Evolutionary conservation across 108 stramenopile species (phyloP), one percentile per base, ranked within the genome.

Genomic region (Skeletonema menzelii): DNA sequence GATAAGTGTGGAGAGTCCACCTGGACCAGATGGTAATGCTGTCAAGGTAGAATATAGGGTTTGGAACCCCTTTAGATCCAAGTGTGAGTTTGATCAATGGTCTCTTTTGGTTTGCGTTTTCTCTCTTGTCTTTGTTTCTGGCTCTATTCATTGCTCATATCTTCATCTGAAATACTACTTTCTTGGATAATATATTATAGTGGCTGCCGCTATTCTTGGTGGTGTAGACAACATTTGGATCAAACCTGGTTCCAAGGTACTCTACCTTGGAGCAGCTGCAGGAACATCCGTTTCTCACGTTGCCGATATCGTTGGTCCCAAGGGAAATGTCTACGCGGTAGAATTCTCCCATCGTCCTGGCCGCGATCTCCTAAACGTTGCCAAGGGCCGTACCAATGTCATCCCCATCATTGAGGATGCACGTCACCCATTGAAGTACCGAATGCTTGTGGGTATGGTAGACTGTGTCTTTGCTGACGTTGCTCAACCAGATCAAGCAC

Each of bases 351-450:
- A 98, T 85, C 94, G 99, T 28, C 97, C 98, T 17, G 99, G 99
- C 11, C 95, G 99, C 37, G 99, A 99, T 76, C 82, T 99, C 37
- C 92, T 99, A 69, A 98, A 97, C 69, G 97, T 99, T 72, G 98
- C 99, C 80, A 99, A 99, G 88, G 64, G 84, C 63, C 93, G 99
- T 27, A 98, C 99, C 12, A 99, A 99, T 73, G 96, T 99, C 61
- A 97, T 99, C 70, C 99, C 99, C 63, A 99, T 99, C 82, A 97
- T 99, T 56, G 99, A 99, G 77, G 99, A 99, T 83, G 99, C 99
- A 12, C 83, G 99, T 38, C 99, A 99, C 87, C 99, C 99, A 26
- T 88, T 99, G 26, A 99, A 99, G 82, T 99, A 99, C 84, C 91
- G 99, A 40, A 99, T 99, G 99, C 80, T 98, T 61, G 93, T 98